Evolutionary conservation across 352 stramenopile species (phyloP), one percentile per base, ranked within the genome.

Genomic region (Phytophthora agathidicida): DNA sequence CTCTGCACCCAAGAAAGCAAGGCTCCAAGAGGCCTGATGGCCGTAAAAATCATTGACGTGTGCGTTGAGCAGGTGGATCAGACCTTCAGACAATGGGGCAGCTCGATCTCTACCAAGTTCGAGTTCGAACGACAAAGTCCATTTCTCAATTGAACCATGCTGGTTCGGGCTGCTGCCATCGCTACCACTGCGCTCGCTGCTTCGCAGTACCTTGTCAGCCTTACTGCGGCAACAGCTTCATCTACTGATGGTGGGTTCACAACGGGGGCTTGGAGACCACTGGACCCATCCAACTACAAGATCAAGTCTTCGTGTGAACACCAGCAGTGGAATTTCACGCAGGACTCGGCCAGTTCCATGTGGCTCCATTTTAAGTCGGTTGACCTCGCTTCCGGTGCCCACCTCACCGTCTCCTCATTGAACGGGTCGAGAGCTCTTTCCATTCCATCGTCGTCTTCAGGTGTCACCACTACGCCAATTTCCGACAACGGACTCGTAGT

Each of bases 251-350:
- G 68, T 17, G 76, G 71, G 8, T 81, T 72, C 38, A 54, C 60
- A n/a, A 69, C 75, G 1, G 76, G 73, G 24, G 55, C 58, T 13
- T 74, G 51, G 42, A 65, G 58, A 37, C 39, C 35, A 13, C 60
- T 83, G n/a, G 61, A 71, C 32, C 30, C 68, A 1, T 58, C 39
- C 14, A 63, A 48, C 26, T 86, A 80, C 47, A 48, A 39, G n/a
- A 81, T 86, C 56, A 23, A 60, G 3, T 58, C 73, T 1, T 16
- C 62, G 22, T 86, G 76, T 33, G 46, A 70, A 30, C 60, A 48
- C 16, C 76, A 86, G 52, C 63, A 51, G 39, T 86, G 76, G 73
- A 81, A 62, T 33, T 66, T 86, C 58, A 81, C 51, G 41, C 71
- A 86, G 43, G 65, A 75, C 44, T 72, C 68, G 39, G 71, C 68